Evolutionary conservation across 441 rosid genomes (phyloP).

Genomic region (Pelargonium fulgidum): DNA sequence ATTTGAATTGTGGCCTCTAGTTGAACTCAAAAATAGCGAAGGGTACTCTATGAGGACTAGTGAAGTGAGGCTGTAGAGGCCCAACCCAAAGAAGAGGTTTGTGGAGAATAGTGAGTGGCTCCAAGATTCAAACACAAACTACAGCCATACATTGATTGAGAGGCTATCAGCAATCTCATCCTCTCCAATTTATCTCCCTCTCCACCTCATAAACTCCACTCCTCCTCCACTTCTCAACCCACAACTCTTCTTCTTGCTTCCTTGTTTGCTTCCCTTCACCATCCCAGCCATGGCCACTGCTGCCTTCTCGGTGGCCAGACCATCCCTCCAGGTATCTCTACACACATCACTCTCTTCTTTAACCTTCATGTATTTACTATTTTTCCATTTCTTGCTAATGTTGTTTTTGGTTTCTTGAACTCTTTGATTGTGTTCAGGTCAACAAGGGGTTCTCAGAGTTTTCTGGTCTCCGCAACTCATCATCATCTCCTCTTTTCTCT

Average conservation of each 20-base stretch:
- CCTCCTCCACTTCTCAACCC: constrained; percentile 17
- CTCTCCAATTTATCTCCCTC: constrained; percentile 31
- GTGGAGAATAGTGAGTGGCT: too few species aligned
- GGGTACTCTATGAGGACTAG: too few species aligned
- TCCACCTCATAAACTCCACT: constrained; percentile 1
- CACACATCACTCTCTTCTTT: not conserved
- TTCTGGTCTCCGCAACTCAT: constrained; percentile 66
- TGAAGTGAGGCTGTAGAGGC: too few species aligned
- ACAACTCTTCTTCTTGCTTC: constrained; percentile 1
- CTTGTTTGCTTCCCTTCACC: not conserved
- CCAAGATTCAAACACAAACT: constrained; percentile 21
- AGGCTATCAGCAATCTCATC: constrained; percentile 87
- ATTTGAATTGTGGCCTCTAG: too few species aligned
- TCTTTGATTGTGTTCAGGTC: not conserved
- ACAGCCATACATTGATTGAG: constrained; percentile 60
- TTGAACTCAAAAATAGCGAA: too few species aligned
- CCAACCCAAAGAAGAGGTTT: too few species aligned
- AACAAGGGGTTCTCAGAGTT: constrained; percentile 61
- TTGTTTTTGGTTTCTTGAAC: not conserved
- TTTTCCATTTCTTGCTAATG: constrained; percentile 6
- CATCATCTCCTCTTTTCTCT: constrained; percentile 49
- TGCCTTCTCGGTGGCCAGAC: constrained; percentile 79
- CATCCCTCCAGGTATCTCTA: constrained; percentile 61
- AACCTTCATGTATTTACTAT: not conserved
- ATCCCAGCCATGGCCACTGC: constrained; percentile 72